Percentiles rank a stretch among this genome's conserved stretches.
Evolutionary conservation across 116 monocot genomes (phyloP).

Genomic region (Iris pallida): DNA sequence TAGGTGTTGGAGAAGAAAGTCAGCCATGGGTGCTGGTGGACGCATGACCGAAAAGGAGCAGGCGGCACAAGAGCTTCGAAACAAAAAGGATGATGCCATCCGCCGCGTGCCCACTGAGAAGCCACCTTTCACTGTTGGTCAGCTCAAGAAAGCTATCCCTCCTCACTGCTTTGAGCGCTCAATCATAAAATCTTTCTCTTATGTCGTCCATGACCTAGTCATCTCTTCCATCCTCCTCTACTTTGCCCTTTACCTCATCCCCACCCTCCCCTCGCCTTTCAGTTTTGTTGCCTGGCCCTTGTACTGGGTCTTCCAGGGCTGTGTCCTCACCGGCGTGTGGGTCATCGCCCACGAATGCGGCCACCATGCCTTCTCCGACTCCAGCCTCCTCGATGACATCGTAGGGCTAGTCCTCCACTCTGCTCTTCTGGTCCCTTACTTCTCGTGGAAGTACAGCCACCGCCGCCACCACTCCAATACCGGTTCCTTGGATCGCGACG

Average conservation of each 20-base stretch:
- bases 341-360: slow-evolving; percentile 88
- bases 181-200: slow-evolving; percentile 63
- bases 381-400: slow-evolving; percentile 48
- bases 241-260: slow-evolving; percentile 48
- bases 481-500: slow-evolving; percentile 72
- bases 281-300: slow-evolving; percentile 49
- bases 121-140: slow-evolving; percentile 66
- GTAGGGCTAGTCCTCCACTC: slow-evolving; percentile 76
- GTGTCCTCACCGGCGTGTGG: slow-evolving; percentile 69
- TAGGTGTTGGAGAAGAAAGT: background rate
- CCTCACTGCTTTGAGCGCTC: slow-evolving; percentile 83
- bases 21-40: slow-evolving; percentile 49
- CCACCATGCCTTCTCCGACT: slow-evolving; percentile 82
- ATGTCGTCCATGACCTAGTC: slow-evolving; percentile 55
- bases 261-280: slow-evolving; percentile 31
- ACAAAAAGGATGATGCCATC: slow-evolving; percentile 4
- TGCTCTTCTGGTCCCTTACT: slow-evolving; percentile 67
- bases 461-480: slow-evolving; percentile 85
- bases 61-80: background rate
- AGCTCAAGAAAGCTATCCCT: slow-evolving; percentile 69
- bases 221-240: slow-evolving; percentile 40
- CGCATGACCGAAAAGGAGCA: slow-evolving; percentile 33
- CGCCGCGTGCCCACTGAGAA: slow-evolving; percentile 39
- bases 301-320: slow-evolving; percentile 72
- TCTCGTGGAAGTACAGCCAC: slow-evolving; percentile 85